Base-by-base conservation (phyloP, 371 early-diverging fungal species). In the Agmasoma carcini region DNA sequence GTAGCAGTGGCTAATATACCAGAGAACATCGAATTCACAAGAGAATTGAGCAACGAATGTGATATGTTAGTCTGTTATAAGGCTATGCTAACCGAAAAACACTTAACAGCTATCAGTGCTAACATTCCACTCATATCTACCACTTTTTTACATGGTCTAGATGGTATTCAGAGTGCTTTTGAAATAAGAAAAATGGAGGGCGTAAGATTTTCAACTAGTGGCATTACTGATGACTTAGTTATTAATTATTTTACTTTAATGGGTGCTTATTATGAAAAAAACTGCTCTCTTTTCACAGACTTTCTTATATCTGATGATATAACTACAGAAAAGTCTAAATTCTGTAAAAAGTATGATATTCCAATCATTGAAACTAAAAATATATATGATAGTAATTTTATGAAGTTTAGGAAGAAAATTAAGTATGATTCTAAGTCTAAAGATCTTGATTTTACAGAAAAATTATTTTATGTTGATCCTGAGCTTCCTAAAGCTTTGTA, bases 41-140 rank as follows among this genome's bases (percentile, higher is more conserved):
- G n/a, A n/a, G n/a, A n/a, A n/a, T n/a, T n/a, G n/a, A n/a, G 47
- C 43, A 6, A 41, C 51, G 29, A 34, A 50, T 9, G 59, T 50
- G 17, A 51, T 50, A 11, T 33, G 23, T 9, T 75, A 14, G 46
- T 71, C 14, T 37, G 63, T 7, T 69, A 71, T 40, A 71, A 61
- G 53, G 36, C 57, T 27, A 27, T 60, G 12, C 63, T 69, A 40
- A 69, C 67, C 15, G 63, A 65, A 30, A 75, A 75, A 34, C 66
- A 65, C 40, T 44, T 73, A 7, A 60, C 69, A 54, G 76, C 76
- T 2, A 39, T 69, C 20, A 58, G 25, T n/a, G 66, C 65, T 65
- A 52, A 61, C 14, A 69, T 75, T 39, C 68, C 65, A 34, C 59
- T 71, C 22, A 41, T 75, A 4, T 50, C 51, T 26, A 45, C 71